These are phyloP conservation scores for Stipa capillata DNA, from an alignment of 176 grass and related monocot species.

Conservation along the genomic window DNA sequence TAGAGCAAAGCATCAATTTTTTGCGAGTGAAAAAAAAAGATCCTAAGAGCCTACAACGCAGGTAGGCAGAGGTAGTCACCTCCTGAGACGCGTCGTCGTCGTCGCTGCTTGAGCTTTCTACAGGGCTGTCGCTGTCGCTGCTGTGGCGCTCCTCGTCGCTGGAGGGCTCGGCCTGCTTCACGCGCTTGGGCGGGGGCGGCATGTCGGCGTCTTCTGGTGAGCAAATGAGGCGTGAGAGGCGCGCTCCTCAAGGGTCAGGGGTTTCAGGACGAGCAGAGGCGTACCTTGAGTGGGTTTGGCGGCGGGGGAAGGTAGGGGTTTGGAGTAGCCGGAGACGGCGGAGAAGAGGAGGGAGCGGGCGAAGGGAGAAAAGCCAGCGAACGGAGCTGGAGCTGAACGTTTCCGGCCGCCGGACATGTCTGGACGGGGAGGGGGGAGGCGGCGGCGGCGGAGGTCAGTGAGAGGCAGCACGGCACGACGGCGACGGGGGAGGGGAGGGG, in stretches of 20 bases:
- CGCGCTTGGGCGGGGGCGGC: conserved; percentile 13
- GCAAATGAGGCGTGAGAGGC: background rate
- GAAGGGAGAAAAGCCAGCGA: conserved; percentile 64
- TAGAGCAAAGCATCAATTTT: background rate
- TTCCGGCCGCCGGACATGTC: conserved; percentile 27
- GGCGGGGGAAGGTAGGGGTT: background rate
- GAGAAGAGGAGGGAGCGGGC: conserved; percentile 49
- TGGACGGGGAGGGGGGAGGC: background rate
- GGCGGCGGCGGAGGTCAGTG: conserved; percentile 5
- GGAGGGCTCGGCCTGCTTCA: conserved; percentile 19
- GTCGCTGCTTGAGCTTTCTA: background rate
- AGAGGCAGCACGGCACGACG: too few relatives aligned
- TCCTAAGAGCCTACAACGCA: background rate
- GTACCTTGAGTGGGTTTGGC: background rate
- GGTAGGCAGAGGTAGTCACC: background rate
- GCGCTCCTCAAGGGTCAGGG: background rate
- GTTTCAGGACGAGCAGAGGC: background rate
- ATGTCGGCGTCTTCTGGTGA: background rate
- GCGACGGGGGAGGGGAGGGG: too few relatives aligned
- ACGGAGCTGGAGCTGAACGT: background rate
- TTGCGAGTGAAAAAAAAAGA: background rate
- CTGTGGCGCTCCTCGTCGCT: conserved; percentile 19
- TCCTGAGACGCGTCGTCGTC: conserved; percentile 18
- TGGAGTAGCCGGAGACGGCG: background rate
- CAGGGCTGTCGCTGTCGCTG: background rate